phyloP scores from a whole-genome alignment of 495 filamentous ascomycete genomes.

The Neurospora tetrasperma region DNA sequence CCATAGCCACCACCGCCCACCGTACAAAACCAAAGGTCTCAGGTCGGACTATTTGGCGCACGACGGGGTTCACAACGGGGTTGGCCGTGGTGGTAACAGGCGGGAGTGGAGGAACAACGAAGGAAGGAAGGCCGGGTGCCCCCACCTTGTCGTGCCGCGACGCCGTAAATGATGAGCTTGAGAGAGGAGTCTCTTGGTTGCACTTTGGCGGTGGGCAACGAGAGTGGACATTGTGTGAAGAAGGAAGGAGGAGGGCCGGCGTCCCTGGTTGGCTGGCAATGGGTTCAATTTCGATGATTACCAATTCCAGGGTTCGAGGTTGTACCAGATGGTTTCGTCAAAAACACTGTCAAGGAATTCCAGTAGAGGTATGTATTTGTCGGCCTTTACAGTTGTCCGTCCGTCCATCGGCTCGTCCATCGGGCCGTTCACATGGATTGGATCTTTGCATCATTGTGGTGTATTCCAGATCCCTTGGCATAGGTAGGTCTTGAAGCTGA shows the following conservation, averaged over 20 bases:
- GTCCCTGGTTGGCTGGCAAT: background rate
- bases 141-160: conserved; percentile 16
- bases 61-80: background rate
- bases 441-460: background rate
- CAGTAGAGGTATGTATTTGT: background rate
- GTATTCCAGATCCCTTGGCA: background rate
- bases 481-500: background rate
- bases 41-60: background rate
- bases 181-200: background rate
- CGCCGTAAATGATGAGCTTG: conserved; percentile 13
- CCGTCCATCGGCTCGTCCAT: background rate
- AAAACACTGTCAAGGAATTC: background rate
- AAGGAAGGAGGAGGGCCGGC: background rate
- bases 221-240: background rate
- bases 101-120: background rate
- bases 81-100: background rate
- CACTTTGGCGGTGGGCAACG: background rate
- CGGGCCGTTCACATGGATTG: background rate
- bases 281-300: conserved; percentile 10
- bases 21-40: background rate
- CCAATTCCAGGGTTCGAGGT: conserved; percentile 22
- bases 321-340: background rate
- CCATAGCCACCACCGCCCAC: background rate
- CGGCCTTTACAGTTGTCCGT: background rate
- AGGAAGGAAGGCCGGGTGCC: background rate